Percentiles rank a stretch among this genome's conserved stretches.
Conservation (phyloP, 306 rosid species). For the Astragalus membranaceus region DNA sequence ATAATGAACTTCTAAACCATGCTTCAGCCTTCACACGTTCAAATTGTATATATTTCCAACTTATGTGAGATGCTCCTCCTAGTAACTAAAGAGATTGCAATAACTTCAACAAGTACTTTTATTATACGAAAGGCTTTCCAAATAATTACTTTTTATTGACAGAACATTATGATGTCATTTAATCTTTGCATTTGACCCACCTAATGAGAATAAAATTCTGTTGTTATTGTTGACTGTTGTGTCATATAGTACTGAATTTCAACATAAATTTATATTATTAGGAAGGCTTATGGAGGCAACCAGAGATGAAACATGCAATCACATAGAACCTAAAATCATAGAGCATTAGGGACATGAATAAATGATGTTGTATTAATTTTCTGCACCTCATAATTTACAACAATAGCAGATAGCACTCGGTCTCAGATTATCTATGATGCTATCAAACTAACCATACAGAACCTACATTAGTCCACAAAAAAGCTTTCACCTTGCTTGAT, state of each 20-base stretch:
- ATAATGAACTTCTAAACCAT: neutral
- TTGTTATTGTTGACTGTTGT: neutral
- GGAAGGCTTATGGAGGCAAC: neutral
- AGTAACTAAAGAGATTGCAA: neutral
- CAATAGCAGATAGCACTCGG: constrained; percentile 3
- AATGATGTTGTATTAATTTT: neutral
- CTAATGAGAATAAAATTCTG: no score
- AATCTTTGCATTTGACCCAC: no score
- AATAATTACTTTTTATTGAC: neutral
- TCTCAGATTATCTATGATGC: neutral
- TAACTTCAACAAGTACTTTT: neutral
- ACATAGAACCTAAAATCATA: neutral
- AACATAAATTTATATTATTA: neutral
- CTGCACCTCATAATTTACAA: neutral
- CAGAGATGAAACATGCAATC: neutral
- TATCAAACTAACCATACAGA: constrained; percentile 4
- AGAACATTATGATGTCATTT: neutral
- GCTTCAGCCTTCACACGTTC: neutral
- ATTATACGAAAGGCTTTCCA: neutral
- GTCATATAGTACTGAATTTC: neutral
- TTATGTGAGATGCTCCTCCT: neutral
- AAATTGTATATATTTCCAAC: neutral
- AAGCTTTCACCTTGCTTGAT: constrained; percentile 1
- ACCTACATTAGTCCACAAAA: neutral
- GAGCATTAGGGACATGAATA: neutral